Evolutionary conservation across 2,329 filamentous ascomycete genomes (phyloP).

Genomic region (Colletotrichum sansevieriae): DNA sequence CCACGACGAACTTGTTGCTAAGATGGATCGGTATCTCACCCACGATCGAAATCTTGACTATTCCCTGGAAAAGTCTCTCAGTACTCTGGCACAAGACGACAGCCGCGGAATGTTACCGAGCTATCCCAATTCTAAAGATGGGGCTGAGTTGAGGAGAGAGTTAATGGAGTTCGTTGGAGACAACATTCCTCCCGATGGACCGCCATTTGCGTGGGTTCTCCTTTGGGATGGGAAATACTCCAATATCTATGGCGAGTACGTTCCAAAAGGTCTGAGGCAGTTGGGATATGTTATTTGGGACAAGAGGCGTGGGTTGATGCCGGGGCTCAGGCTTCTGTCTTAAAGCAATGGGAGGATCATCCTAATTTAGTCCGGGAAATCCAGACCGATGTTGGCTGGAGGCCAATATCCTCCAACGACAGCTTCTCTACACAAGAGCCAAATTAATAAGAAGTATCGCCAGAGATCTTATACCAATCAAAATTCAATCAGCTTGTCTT

Average conservation of each 20-base stretch:
- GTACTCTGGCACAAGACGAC: neutral
- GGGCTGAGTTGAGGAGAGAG: neutral
- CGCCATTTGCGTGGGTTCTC: conserved; percentile 8
- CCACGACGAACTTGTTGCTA: conserved; percentile 3
- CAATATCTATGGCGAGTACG: conserved; percentile 10
- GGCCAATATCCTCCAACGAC: neutral
- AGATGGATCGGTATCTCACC: neutral
- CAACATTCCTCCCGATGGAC: neutral
- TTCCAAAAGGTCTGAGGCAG: neutral
- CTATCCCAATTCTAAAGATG: neutral
- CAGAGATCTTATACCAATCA: no score
- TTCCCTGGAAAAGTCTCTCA: neutral
- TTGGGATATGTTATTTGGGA: conserved; percentile 18
- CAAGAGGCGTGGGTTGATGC: neutral
- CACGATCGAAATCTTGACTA: neutral
- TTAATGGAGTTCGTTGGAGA: neutral
- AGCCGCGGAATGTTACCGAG: neutral
- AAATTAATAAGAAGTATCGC: no score
- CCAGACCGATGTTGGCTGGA: neutral
- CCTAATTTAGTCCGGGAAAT: neutral
- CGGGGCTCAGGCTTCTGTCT: neutral
- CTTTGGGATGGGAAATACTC: conserved; percentile 12
- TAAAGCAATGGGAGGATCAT: conserved; percentile 11
- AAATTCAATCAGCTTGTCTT: no score
- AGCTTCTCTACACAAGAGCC: no score